phyloP scores from a whole-genome alignment of 345 rosid genomes.

The Hypericum perforatum region DNA sequence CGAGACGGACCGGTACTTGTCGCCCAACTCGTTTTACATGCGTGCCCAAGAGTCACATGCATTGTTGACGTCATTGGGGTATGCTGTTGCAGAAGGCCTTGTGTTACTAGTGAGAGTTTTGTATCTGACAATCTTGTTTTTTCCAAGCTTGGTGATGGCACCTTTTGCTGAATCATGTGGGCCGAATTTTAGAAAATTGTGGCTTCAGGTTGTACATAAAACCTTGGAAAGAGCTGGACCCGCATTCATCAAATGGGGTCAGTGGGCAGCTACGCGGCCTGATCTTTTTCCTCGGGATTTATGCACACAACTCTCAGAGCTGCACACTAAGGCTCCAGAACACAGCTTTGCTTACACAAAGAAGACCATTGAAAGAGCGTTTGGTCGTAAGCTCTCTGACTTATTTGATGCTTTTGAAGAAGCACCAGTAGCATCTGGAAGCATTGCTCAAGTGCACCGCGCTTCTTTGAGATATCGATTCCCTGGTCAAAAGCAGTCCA shows the following conservation, averaged over 20 bases:
- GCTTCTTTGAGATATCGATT: slow-evolving; percentile 70
- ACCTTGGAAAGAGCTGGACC: slow-evolving; percentile 88
- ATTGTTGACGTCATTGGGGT: slow-evolving; percentile 34
- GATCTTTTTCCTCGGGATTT: slow-evolving; percentile 87
- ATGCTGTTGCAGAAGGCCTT: slow-evolving; percentile 44
- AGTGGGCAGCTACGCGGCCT: slow-evolving; percentile 98
- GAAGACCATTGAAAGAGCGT: slow-evolving; percentile 71
- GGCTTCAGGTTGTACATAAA: slow-evolving; percentile 64
- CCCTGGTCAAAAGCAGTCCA: slow-evolving; percentile 55
- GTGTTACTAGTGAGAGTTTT: slow-evolving; percentile 58
- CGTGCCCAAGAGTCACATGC: slow-evolving; percentile 56
- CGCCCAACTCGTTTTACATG: slow-evolving; percentile 39
- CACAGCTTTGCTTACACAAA: slow-evolving; percentile 83
- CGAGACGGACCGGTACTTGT: slow-evolving; percentile 35
- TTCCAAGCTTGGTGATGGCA: slow-evolving; percentile 72
- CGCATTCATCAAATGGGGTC: slow-evolving; percentile 98
- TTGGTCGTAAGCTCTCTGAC: slow-evolving; percentile 79
- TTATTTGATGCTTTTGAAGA: slow-evolving; percentile 87
- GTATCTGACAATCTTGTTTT: slow-evolving; percentile 54
- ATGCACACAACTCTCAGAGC: slow-evolving; percentile 80
- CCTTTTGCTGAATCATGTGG: slow-evolving; percentile 59
- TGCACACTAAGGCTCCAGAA: slow-evolving; percentile 83
- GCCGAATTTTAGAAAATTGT: slow-evolving; percentile 41
- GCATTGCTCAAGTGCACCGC: slow-evolving; percentile 96
- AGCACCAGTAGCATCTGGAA: slow-evolving; percentile 91